Conservation (phyloP, 345 rosid species). For the Populus nigra region DNA sequence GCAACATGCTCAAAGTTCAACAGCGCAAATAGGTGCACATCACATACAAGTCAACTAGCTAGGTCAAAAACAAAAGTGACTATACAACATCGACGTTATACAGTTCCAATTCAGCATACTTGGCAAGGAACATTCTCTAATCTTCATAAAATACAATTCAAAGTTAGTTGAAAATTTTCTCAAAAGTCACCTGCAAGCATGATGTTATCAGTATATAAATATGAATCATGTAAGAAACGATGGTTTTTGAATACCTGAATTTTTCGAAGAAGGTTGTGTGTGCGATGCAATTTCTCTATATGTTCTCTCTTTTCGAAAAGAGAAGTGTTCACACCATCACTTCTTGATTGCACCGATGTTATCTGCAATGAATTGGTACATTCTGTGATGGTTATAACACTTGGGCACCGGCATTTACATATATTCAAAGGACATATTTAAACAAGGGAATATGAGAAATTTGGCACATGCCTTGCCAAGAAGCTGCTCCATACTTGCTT, state of each 20-base stretch:
- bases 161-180: not conserved
- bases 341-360: slow-evolving; percentile 91
- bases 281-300: slow-evolving; percentile 91
- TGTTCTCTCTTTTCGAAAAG: slow-evolving; percentile 95
- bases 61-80: not conserved
- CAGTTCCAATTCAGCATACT: not conserved
- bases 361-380: slow-evolving; percentile 47
- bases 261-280: slow-evolving; percentile 93
- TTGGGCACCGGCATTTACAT: not conserved
- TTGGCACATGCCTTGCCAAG: slow-evolving; percentile 65
- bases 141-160: not conserved
- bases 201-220: not conserved
- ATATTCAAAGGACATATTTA: not conserved
- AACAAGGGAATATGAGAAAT: not conserved
- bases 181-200: not conserved
- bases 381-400: not conserved
- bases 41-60: not conserved
- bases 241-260: slow-evolving; percentile 62
- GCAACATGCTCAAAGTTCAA: slow-evolving; percentile 4
- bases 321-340: slow-evolving; percentile 91
- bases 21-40: slow-evolving; percentile 5
- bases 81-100: not conserved
- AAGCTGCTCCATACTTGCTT: slow-evolving; percentile 90
- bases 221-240: slow-evolving; percentile 1
- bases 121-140: not conserved